Evolutionary conservation across 73 alveolate genomes (phyloP).

Genomic region (Paraurostyla sp.): DNA sequence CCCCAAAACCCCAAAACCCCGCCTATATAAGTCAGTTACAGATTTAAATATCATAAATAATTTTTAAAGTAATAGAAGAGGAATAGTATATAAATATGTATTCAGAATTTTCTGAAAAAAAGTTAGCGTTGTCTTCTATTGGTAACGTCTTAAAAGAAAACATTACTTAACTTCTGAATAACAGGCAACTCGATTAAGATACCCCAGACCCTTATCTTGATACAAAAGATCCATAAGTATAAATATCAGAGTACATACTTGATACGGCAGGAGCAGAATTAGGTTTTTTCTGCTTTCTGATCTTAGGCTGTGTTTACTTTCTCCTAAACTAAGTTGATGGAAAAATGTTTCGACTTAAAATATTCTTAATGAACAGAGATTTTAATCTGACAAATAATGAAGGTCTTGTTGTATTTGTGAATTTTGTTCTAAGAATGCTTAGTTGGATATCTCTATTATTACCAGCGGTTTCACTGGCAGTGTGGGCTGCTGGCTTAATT

Average conservation of each 20-base stretch:
- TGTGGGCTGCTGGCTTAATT: conserved; percentile 66
- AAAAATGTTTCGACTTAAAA: conserved; percentile 47
- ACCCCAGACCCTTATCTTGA: not conserved
- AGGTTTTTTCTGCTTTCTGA: conserved; percentile 64
- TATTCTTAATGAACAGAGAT: conserved; percentile 57
- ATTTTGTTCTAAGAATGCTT: conserved; percentile 16
- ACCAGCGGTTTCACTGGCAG: conserved; percentile 56
- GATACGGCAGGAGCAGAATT: conserved; percentile 65
- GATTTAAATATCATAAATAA: too few relatives aligned
- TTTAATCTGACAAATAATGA: conserved; percentile 58
- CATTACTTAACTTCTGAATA: too few relatives aligned
- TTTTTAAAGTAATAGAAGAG: too few relatives aligned
- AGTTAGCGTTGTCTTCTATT: too few relatives aligned
- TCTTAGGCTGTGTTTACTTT: conserved; percentile 19
- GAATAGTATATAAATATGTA: too few relatives aligned
- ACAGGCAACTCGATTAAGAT: not conserved
- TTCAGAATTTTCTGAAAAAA: too few relatives aligned
- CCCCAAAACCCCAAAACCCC: too few relatives aligned
- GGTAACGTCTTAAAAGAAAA: too few relatives aligned
- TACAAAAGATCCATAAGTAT: not conserved
- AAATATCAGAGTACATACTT: conserved; percentile 28
- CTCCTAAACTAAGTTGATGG: conserved; percentile 71
- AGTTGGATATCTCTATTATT: conserved; percentile 63
- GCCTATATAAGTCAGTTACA: too few relatives aligned
- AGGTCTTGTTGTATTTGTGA: conserved; percentile 26